Evolutionary conservation across 805 yeast genomes (phyloP), one percentile per base, ranked within the genome.

Genomic region (Torulaspora gathmanii): DNA sequence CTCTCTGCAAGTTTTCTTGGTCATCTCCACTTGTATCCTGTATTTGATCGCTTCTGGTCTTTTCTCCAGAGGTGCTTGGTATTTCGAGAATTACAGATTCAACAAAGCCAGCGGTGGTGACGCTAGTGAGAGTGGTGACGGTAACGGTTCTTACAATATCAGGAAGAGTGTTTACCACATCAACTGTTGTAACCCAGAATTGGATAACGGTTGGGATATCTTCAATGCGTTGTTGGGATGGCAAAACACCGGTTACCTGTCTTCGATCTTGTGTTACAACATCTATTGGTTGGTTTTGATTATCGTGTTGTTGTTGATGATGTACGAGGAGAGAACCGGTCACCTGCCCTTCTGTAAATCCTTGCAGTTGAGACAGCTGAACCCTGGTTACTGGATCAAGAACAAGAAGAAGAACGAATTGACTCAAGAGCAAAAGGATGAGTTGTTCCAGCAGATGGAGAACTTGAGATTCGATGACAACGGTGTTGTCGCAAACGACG

Each of bases 231-330:
- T 91, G 46, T 73, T 91, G 52, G 99, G 98, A 51, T 91, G 99
- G 99, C 96, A 89, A 72, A 91, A 91, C 70, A 79, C 95, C 43
- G 98, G 96, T 48, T 88, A 95, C 54, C 78, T 86, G 64, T 96
- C 97, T 46, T 87, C 96, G 4, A 90, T 91, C 48, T 70, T 91
- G 43, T 79, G 90, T 39, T 91, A 91, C 74, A 89, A 88, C 70
- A 53, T 83, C 51, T 91, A 91, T 74, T 91, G 99, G 99, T 57
- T 90, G 44, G 66, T 69, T 33, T 64, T 88, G 44, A 83, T 84
- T 50, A 50, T 70, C 17, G 67, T 74, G 29, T 61, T 91, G 36
- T 42, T 61, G 13, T 67, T 82, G 55, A 79, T 91, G 88, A 69
- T 82, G 52, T 89, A 60, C 69, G 93, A 87, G 73, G 99, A 91